Base-by-base conservation (phyloP, 2,329 filamentous ascomycete genomes). In the Neopestalotiopsis rosae region DNA sequence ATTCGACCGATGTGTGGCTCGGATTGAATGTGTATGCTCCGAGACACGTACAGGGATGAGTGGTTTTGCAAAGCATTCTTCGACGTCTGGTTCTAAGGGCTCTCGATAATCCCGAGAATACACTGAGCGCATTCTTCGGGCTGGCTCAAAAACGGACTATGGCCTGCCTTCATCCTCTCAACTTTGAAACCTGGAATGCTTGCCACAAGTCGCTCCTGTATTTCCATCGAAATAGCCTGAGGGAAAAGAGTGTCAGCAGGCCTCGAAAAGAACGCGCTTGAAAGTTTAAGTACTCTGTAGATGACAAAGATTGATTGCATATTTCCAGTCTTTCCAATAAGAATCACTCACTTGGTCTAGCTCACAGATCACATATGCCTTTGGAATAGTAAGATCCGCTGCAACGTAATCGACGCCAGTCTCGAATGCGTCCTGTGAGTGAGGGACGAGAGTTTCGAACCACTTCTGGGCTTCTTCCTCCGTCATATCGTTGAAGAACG, bases 351-450 rank as follows among this genome's bases (percentile, higher is more conserved):
- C 61, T 32, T 63, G 58, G 62, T 73, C 72, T 42, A 66, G 61
- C 58, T 71, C 72, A 40, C 64, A 70, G 5, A 74, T 38, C 5
- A 73, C 58, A 32, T 69, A 74, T 28, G 61, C 59, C 30, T 65
- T 71, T 6, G 71, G 71, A 20, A 74, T 68, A 45, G 65, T 70
- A 20, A 72, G 63, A 45, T 73, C 70, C 14, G 71, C 58, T 2
- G 69, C 66, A 34, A 68, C 65, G 49, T 69, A 73, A 12, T 69
- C 63, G n/a, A 67, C 66, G 20, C 69, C 67, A 4, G 61, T 69
- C 66, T 74, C 71, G 63, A 73, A 65, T 4, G 72, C 68, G 40
- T 72, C 71, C 62, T 73, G 71, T 1, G 72, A 72, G 24, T 70
- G 68, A 6, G 71, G 64, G 2, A 69, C 49, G 5, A 72, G 65